phyloP scores from a whole-genome alignment of 192 early-diverging fungal genomes.

The Mortierella hygrophila region DNA sequence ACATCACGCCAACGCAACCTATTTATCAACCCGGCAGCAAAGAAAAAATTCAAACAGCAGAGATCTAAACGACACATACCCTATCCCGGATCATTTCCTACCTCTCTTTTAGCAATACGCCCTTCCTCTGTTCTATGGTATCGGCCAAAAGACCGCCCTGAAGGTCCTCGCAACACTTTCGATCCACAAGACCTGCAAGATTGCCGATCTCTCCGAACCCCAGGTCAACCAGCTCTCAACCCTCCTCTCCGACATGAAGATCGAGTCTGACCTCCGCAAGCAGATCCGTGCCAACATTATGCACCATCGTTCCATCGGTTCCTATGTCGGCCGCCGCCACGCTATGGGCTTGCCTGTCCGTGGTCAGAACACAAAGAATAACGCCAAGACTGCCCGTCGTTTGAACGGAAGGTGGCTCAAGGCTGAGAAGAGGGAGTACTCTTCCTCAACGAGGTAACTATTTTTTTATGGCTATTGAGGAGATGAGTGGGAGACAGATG shows the following conservation, averaged over 20 bases:
- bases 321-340: constrained; percentile 87
- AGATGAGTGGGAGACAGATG: background rate
- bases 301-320: constrained; percentile 78
- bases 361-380: constrained; percentile 90
- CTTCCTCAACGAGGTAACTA: constrained; percentile 37
- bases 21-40: background rate
- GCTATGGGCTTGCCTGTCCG: constrained; percentile 90
- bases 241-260: constrained; percentile 89
- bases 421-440: constrained; percentile 52
- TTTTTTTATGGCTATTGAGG: background rate
- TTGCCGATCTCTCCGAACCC: constrained; percentile 88
- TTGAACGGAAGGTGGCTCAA: constrained; percentile 79
- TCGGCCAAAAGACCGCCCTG: constrained; percentile 81
- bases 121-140: constrained; percentile 85
- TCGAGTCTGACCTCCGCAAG: constrained; percentile 85
- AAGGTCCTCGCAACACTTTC: constrained; percentile 84
- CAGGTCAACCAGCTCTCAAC: constrained; percentile 89
- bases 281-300: constrained; percentile 77
- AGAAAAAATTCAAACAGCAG: background rate
- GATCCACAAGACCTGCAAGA: constrained; percentile 88
- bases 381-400: constrained; percentile 88
- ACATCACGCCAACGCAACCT: background rate
- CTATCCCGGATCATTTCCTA: background rate
- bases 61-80: background rate
- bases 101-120: constrained; percentile 27